Evolutionary conservation across 2,329 filamentous ascomycete species (phyloP).

Genomic region (Didymella pinodella): DNA sequence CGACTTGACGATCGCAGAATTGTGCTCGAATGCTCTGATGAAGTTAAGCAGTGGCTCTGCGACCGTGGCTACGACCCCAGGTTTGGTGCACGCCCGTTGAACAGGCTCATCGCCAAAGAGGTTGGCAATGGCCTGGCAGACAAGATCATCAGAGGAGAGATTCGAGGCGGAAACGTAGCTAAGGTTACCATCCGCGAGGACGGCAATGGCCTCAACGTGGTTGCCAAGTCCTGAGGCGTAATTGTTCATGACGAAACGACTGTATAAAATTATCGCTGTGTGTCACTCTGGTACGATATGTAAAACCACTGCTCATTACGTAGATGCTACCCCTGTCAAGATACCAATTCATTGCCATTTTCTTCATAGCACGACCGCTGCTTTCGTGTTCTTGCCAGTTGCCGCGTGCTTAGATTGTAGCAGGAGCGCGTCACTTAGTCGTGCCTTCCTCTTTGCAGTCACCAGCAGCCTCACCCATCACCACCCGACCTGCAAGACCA

Average conservation of each 20-base stretch:
- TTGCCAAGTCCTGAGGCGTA: slow-evolving; percentile 22
- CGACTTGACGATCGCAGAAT: slow-evolving; percentile 88
- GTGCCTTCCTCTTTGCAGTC: slow-evolving; percentile 28
- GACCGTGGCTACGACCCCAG: slow-evolving; percentile 89
- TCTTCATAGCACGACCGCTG: neutral
- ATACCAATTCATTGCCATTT: slow-evolving; percentile 13
- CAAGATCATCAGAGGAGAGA: slow-evolving; percentile 85
- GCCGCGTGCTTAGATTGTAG: neutral
- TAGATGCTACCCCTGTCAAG: slow-evolving; percentile 18
- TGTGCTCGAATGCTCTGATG: slow-evolving; percentile 71
- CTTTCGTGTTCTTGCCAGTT: neutral
- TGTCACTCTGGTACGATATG: slow-evolving; percentile 21
- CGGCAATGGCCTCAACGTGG: slow-evolving; percentile 38
- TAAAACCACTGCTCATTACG: slow-evolving; percentile 20
- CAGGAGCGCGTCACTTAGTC: slow-evolving; percentile 28
- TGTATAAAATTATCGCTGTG: slow-evolving; percentile 22
- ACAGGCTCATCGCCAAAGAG: slow-evolving; percentile 87
- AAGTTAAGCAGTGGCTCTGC: slow-evolving; percentile 85
- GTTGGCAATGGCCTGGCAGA: slow-evolving; percentile 90
- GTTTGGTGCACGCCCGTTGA: slow-evolving; percentile 89
- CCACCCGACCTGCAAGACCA: neutral
- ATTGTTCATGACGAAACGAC: slow-evolving; percentile 32
- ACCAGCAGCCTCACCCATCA: neutral
- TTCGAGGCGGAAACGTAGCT: slow-evolving; percentile 78
- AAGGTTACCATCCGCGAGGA: slow-evolving; percentile 71